phyloP scores from a whole-genome alignment of 306 rosid species.

The Alnus glutinosa region DNA sequence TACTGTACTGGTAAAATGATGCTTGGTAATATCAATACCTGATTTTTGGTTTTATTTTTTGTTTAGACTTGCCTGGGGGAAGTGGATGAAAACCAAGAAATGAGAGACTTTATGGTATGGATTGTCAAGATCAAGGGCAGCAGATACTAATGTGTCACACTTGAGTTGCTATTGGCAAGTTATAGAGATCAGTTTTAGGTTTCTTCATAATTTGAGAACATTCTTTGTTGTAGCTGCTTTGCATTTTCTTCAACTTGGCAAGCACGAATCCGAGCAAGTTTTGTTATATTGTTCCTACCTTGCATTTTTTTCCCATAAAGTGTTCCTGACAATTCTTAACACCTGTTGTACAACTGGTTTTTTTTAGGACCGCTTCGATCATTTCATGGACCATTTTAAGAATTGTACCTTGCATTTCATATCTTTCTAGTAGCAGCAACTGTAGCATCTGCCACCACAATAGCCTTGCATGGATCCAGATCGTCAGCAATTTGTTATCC shows the following conservation, averaged over 20 bases:
- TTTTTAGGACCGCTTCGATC: slow-evolving; percentile 22
- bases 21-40: slow-evolving; percentile 26
- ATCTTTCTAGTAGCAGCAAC: neutral
- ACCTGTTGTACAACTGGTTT: slow-evolving; percentile 32
- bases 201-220: slow-evolving; percentile 38
- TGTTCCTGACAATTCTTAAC: slow-evolving; percentile 21
- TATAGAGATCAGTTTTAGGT: slow-evolving; percentile 28
- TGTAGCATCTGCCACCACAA: neutral
- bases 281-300: slow-evolving; percentile 7
- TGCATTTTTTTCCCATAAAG: slow-evolving; percentile 11
- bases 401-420: neutral
- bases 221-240: slow-evolving; percentile 8
- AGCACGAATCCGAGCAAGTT: slow-evolving; percentile 19
- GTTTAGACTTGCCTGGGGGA: slow-evolving; percentile 24
- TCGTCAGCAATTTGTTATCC: too few species aligned
- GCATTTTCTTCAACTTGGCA: slow-evolving; percentile 20
- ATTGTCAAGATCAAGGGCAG: slow-evolving; percentile 29
- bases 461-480: too few species aligned
- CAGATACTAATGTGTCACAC: slow-evolving; percentile 20
- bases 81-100: slow-evolving; percentile 24
- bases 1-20: neutral
- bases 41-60: slow-evolving; percentile 28
- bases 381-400: neutral
- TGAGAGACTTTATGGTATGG: slow-evolving; percentile 8
- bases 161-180: slow-evolving; percentile 24